A percentile compares a stretch with the other conserved stretches of the same genome.
Evolutionary conservation across 352 stramenopile species (phyloP).

Genomic region (Pythium sukuiense): DNA sequence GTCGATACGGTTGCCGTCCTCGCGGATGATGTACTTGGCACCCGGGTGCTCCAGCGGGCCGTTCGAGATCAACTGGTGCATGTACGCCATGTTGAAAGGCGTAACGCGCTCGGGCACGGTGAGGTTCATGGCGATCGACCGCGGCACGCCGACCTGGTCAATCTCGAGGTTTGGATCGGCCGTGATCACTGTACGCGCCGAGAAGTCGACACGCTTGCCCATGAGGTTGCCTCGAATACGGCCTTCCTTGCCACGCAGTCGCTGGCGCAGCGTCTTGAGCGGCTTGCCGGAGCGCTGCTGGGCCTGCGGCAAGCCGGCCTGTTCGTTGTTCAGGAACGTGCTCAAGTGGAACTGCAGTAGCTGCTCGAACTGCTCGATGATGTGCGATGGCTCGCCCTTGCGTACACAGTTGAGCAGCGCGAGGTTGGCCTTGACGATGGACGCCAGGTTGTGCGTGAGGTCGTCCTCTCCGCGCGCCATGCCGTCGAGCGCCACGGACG

Average conservation of each 20-base stretch:
- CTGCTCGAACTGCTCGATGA: slow-evolving; percentile 94
- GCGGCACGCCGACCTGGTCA: slow-evolving; percentile 98
- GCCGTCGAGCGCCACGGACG: slow-evolving; percentile 94
- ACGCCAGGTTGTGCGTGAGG: slow-evolving; percentile 97
- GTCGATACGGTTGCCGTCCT: slow-evolving; percentile 97
- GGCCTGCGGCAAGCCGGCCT: slow-evolving; percentile 94
- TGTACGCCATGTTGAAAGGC: slow-evolving; percentile 96
- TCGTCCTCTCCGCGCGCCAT: slow-evolving; percentile 96
- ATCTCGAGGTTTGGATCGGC: slow-evolving; percentile 99
- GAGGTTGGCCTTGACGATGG: slow-evolving; percentile 98
- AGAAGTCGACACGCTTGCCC: slow-evolving; percentile 99
- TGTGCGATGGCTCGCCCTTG: slow-evolving; percentile 95
- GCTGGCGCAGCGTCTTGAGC: slow-evolving; percentile 97
- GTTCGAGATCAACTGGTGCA: slow-evolving; percentile 96
- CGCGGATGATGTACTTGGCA: slow-evolving; percentile 98
- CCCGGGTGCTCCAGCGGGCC: slow-evolving; percentile 96
- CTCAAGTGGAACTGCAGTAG: slow-evolving; percentile 84
- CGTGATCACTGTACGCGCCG: slow-evolving; percentile 98
- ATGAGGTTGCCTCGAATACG: slow-evolving; percentile 99
- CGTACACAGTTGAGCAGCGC: slow-evolving; percentile 93
- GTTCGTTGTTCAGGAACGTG: slow-evolving; percentile 98
- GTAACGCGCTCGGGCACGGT: slow-evolving; percentile 99
- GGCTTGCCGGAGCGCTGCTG: slow-evolving; percentile 96
- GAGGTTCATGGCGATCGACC: slow-evolving; percentile 98
- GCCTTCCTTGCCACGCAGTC: slow-evolving; percentile 97